Conservation (phyloP, 352 stramenopile species). For the Achlya hypogyna region DNA sequence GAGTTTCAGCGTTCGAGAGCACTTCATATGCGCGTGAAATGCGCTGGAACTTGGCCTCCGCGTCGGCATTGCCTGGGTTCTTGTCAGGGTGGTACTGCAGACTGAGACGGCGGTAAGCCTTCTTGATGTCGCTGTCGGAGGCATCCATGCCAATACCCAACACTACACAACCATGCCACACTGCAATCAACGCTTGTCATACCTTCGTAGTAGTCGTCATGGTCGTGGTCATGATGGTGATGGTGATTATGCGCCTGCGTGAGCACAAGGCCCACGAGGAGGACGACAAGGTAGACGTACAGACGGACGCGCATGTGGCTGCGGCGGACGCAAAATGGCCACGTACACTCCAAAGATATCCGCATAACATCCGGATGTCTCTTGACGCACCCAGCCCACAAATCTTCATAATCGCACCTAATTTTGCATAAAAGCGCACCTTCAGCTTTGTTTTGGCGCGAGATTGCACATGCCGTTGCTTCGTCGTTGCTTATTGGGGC, state of each 20-base stretch:
- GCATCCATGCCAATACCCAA: slow-evolving; percentile 75
- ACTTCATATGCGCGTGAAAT: slow-evolving; percentile 88
- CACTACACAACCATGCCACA: slow-evolving; percentile 25
- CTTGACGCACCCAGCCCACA: background rate
- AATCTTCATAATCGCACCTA: background rate
- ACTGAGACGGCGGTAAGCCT: slow-evolving; percentile 91
- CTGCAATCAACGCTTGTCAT: background rate
- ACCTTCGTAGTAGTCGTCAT: slow-evolving; percentile 75
- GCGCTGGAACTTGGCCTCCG: slow-evolving; percentile 83
- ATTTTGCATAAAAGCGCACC: background rate
- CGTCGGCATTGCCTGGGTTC: slow-evolving; percentile 70
- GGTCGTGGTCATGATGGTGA: slow-evolving; percentile 38
- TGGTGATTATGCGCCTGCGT: slow-evolving; percentile 35
- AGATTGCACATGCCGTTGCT: background rate
- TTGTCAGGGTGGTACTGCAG: slow-evolving; percentile 95
- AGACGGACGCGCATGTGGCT: background rate
- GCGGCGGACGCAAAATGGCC: background rate
- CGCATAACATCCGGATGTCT: background rate
- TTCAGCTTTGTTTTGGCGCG: too few relatives aligned
- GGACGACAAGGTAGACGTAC: slow-evolving; percentile 7
- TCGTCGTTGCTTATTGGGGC: background rate
- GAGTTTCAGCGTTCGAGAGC: slow-evolving; percentile 82
- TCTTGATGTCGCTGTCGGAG: slow-evolving; percentile 88
- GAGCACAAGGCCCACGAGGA: background rate
- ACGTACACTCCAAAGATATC: slow-evolving; percentile 11